phyloP scores from a whole-genome alignment of 345 rosid species.

The Melaleuca quinquenervia region DNA sequence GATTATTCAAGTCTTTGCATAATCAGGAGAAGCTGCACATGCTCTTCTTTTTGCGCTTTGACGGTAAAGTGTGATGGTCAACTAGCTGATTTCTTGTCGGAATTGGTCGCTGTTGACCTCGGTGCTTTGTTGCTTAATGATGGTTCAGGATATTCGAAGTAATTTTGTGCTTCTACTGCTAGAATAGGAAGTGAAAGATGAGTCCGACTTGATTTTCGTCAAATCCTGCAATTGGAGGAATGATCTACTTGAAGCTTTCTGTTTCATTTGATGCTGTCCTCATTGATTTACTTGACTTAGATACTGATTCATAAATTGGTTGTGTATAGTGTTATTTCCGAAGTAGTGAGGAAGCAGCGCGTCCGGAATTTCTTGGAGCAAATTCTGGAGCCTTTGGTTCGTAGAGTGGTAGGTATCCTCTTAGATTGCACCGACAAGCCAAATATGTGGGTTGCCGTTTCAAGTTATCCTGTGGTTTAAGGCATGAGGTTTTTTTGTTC shows the following conservation, averaged over 20 bases:
- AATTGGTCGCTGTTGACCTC: background rate
- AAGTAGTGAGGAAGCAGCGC: constrained; percentile 62
- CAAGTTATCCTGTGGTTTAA: background rate
- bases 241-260: background rate
- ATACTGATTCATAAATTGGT: background rate
- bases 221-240: background rate
- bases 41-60: background rate
- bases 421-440: background rate
- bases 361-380: constrained; percentile 69
- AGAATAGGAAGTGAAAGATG: background rate
- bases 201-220: background rate
- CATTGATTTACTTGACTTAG: background rate
- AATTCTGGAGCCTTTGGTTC: constrained; percentile 85
- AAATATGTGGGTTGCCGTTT: background rate
- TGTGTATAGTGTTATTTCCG: constrained; percentile 70
- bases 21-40: background rate
- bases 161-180: background rate
- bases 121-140: background rate
- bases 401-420: constrained; percentile 69
- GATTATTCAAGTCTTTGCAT: background rate
- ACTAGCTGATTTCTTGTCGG: background rate
- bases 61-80: background rate
- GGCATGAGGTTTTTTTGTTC: background rate
- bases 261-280: background rate
- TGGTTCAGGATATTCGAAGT: background rate